These are phyloP conservation scores for Sphaerobolus stellatus DNA, from an alignment of 1,284 basidiomycete genomes.

Conservation along the genomic window DNA sequence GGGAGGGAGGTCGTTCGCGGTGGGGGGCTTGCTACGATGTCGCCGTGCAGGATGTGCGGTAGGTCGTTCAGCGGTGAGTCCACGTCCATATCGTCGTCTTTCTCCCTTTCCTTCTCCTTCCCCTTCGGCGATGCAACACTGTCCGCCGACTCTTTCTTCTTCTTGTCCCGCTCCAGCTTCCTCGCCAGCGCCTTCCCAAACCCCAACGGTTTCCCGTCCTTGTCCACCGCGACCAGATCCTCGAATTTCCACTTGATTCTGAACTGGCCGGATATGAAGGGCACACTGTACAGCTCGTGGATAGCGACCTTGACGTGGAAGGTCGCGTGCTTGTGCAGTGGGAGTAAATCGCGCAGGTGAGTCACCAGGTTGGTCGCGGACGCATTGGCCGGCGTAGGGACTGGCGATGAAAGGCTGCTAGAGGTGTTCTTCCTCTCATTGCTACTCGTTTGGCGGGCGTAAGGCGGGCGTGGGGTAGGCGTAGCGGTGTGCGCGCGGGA, in stretches of 20 bases:
- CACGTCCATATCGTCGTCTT: slow-evolving; percentile 22
- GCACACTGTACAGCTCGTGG: slow-evolving; percentile 74
- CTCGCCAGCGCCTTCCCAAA: slow-evolving; percentile 19
- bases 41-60: slow-evolving; percentile 14
- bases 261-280: slow-evolving; percentile 74
- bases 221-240: slow-evolving; percentile 46
- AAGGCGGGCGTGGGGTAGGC: neutral
- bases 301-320: slow-evolving; percentile 67
- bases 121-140: slow-evolving; percentile 28
- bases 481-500: neutral
- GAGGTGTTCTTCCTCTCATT: too few relatives aligned
- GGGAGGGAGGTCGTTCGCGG: neutral
- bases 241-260: slow-evolving; percentile 76
- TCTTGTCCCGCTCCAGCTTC: slow-evolving; percentile 8
- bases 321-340: slow-evolving; percentile 57
- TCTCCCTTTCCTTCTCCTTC: slow-evolving; percentile 24
- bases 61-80: slow-evolving; percentile 14
- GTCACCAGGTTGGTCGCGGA: slow-evolving; percentile 15
- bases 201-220: slow-evolving; percentile 34
- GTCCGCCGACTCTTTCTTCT: slow-evolving; percentile 2
- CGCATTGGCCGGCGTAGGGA: too few relatives aligned
- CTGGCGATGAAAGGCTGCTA: too few relatives aligned
- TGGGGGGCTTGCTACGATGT: slow-evolving; percentile 14
- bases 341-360: slow-evolving; percentile 48
- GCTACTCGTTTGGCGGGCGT: too few relatives aligned